Evolutionary conservation across 2,329 filamentous ascomycete species (phyloP), one percentile per base, ranked within the genome.

Genomic region (Coniosporium tulheliwenetii): DNA sequence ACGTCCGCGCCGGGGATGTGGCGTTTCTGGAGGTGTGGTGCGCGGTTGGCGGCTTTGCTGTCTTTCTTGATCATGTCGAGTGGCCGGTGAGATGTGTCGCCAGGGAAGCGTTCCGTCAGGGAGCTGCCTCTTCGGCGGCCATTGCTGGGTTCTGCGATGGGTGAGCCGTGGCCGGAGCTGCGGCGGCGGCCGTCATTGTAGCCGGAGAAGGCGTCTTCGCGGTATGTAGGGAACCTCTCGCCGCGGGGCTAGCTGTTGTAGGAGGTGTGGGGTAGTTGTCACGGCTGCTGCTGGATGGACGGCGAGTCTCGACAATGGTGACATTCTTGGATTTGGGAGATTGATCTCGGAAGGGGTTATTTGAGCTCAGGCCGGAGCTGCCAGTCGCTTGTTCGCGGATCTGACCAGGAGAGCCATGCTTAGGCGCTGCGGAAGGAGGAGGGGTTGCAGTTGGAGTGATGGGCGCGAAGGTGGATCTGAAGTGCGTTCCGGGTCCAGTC

Each of bases 1-100:
- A 70, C 68, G 57, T 96, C 87, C 1, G 84, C 73, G 37, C 72
- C 73, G 19, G 78, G 73, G 12, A 80, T 69, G 51, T 78, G 67
- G 52, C 70, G 73, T 55, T 78, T 81, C 50, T 70, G 72, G 38
- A 82, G 69, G 56, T 81, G 79, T 2, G 74, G 73, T 19, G 75
- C 63, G 39, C 78, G 75, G 53, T 84, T 64, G n/a, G 81, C 80
- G 39, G 68, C 66, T 50, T 74, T 77, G 41, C 67, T 67, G 45
- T 85, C 77, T 39, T 70, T 67, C 45, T 69, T 69, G 50, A 85
- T 65, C 43, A 76, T 71, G 36, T 83, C 78, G 14, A 86, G 70
- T 1, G 82, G 81, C 34, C 77, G 65, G 48, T 76, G 69, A 40
- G 72, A 75, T 59, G 71, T 69, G 52, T 82, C 78, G 47, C 77